Base-by-base conservation (phyloP, 352 stramenopile genomes). In the Phytophthora cactorum region DNA sequence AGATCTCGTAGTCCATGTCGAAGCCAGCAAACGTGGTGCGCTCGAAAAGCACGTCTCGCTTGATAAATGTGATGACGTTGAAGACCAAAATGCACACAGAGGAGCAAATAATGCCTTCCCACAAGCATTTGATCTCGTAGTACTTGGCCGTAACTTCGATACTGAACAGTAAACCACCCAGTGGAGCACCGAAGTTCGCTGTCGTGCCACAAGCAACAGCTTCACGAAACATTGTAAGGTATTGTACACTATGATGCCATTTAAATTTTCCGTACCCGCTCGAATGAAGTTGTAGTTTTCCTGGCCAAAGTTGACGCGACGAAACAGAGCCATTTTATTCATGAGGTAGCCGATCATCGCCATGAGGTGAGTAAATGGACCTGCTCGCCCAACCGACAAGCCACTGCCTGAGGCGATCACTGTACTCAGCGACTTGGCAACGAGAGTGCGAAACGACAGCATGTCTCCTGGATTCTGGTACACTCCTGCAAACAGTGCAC, bases 51-150 rank as follows among this genome's bases (percentile, higher is more conserved):
- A 89, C 82, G 47, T 94, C 83, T 22, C 80, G 84, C 38, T 91
- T 89, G 55, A 94, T 72, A 31, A 92, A 92, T 4, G 79, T 90
- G 46, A 94, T 87, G 34, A 94, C 79, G 29, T 90, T 90, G 59
- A 89, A 95, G 15, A 93, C 79, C 9, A 95, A 63, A 47, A 95
- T 91, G 28, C 84, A 94, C 25, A 93, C 72, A 2, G 86, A 91
- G 25, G 88, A 92, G 63, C 82, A 86, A 55, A 95, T 95, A 44
- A 94, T 86, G 14, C 86, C 86, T 69, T 94, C 86, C 88, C 88
- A 95, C 9, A 95, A 71, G 12, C 82, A 93, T 63, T 91, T 91
- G 78, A 96, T 94, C 64, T 92, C 84, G 66, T 95, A 96, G 55
- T 91, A 93, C 34, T 85, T 88, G 4, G 86, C 86, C 3, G 86